phyloP scores from a whole-genome alignment of 148 eudicot genomes.

The Gaultheria prostrata region DNA sequence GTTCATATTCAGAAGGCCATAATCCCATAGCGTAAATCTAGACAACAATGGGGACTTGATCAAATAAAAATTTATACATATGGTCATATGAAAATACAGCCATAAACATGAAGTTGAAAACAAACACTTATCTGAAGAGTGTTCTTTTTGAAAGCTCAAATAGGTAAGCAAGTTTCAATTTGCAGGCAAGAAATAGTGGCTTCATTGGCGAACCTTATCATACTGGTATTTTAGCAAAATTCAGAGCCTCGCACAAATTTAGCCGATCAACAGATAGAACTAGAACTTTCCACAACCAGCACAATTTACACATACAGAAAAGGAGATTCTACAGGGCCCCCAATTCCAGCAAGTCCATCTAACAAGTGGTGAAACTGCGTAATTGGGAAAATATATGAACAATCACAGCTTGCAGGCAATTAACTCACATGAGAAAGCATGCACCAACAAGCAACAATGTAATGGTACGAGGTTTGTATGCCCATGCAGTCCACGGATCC shows the following conservation, averaged over 20 bases:
- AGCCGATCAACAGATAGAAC: not conserved
- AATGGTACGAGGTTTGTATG: constrained; percentile 88
- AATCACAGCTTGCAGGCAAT: not conserved
- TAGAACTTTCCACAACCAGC: not conserved
- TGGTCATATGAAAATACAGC: not conserved
- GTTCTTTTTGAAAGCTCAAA: not conserved
- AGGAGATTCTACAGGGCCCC: not conserved
- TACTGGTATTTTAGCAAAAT: not conserved
- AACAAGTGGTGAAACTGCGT: not conserved
- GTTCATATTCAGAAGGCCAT: not conserved
- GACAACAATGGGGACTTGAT: not conserved
- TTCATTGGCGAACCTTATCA: not conserved
- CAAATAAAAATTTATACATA: not conserved
- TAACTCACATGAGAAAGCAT: constrained; percentile 89
- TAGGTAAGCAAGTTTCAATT: not conserved
- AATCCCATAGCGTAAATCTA: not conserved
- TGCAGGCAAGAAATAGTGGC: not conserved
- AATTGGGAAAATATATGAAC: not conserved
- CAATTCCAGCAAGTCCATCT: not conserved
- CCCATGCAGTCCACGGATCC: constrained; percentile 99
- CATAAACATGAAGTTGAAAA: not conserved
- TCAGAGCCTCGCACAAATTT: not conserved
- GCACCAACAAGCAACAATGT: constrained; percentile 85
- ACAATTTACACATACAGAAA: not conserved
- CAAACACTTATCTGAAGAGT: not conserved